Evolutionary conservation across 305 asterid genomes (phyloP), one percentile per base, ranked within the genome.

Genomic region (Petunia hybrid): DNA sequence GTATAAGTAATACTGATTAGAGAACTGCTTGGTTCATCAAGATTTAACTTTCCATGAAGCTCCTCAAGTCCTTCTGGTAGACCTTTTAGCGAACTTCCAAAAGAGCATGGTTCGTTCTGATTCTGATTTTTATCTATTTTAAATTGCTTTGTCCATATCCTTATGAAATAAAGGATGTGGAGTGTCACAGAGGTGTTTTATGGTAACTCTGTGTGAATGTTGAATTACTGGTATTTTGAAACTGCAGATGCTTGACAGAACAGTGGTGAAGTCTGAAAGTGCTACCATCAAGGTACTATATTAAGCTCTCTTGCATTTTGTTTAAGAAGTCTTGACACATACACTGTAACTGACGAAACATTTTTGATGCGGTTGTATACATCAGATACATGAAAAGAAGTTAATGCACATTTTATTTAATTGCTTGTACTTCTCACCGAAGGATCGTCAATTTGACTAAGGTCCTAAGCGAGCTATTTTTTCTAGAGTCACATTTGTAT

Each of bases 201-300:
- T 8, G 59, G 40, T 22, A 12, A 35, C 45, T 12, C 78, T 71
- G 6, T 13, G 35, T 1, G 2, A 71, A 35, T 6, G 35, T 12
- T 71, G 78, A 35, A 8, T 71, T 36, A 6, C 45, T 78, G 74
- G 75, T 57, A 36, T 48, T 84, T 82, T 79, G 56, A 48, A 71
- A 48, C 36, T 89, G 91, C 97, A 94, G 99, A 90, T 89, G 92
- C 92, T 97, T 79, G 85, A 86, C 86, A 97, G 98, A 70, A 98
- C 94, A 82, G 98, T 97, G 77, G 95, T 97, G 76, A 97, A 97
- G 85, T 93, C 98, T 45, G 99, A 97, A 83, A 86, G 97, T 59
- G 97, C 98, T 75, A 93, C 98, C 12, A 94, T 97, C 69, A 97
- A 93, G 99, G 99, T 97, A 89, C 81, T 60, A 13, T 71, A 71